Conservation (phyloP, 805 yeast genomes). For the Tetrapisispora arboricola region DNA sequence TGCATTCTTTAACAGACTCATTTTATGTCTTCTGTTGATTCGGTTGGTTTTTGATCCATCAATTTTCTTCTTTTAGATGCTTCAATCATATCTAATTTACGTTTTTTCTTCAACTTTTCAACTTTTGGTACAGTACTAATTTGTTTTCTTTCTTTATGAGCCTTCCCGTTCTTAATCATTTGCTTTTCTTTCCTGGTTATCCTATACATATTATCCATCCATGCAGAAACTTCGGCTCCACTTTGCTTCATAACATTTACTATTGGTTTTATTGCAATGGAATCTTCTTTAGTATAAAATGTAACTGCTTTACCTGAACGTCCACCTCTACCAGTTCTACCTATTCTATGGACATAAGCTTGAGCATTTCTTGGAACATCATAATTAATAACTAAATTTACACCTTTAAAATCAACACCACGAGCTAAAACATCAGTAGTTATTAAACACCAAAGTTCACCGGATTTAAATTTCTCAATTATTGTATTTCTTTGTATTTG, state of each 20-base stretch:
- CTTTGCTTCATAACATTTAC: slow-evolving; percentile 93
- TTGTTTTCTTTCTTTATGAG: slow-evolving; percentile 45
- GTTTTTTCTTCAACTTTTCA: slow-evolving; percentile 52
- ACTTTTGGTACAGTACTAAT: slow-evolving; percentile 79
- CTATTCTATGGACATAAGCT: slow-evolving; percentile 93
- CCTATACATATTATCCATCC: slow-evolving; percentile 73
- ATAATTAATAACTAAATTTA: slow-evolving; percentile 86
- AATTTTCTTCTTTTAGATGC: slow-evolving; percentile 57
- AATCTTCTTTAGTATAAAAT: slow-evolving; percentile 85
- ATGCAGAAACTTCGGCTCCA: slow-evolving; percentile 60
- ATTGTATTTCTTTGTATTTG: slow-evolving; percentile 77
- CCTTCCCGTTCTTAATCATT: slow-evolving; percentile 43
- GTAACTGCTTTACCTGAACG: slow-evolving; percentile 81
- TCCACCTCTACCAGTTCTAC: slow-evolving; percentile 97
- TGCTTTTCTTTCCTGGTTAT: slow-evolving; percentile 54
- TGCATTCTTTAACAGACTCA: not conserved
- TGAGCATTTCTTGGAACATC: slow-evolving; percentile 94
- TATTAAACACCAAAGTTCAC: slow-evolving; percentile 91
- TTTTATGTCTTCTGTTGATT: not conserved
- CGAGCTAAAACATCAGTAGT: slow-evolving; percentile 94
- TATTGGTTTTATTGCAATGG: slow-evolving; percentile 63
- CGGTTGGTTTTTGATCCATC: not conserved
- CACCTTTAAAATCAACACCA: slow-evolving; percentile 96
- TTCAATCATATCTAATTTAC: slow-evolving; percentile 58
- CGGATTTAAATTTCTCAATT: slow-evolving; percentile 74